Evolutionary conservation across 495 filamentous ascomycete genomes (phyloP), one percentile per base, ranked within the genome.

Genomic region (Annulohypoxylon bovei): DNA sequence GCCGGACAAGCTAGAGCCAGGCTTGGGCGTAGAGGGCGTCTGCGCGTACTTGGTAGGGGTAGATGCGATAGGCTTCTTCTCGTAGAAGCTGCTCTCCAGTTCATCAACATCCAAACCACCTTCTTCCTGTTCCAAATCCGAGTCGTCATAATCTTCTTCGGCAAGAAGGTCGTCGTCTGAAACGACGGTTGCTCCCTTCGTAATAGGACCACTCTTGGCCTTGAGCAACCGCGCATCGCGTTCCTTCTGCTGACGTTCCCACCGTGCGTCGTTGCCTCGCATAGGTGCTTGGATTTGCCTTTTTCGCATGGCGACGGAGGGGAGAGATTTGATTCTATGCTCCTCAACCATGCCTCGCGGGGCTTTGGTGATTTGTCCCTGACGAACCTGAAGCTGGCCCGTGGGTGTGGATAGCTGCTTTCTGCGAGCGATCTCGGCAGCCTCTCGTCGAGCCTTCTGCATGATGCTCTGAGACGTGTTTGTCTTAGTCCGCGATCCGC

Each of bases 331-430:
- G 9, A 77, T 76, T 2, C 78, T 68, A 16, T 74, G 62, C 12
- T 80, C 79, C 37, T 78, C 68, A 0, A 79, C 18, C 81, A 84
- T 80, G 22, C 69, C 68, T 2, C 63, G 33, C 11, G 83, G 83
- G 0, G 81, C 82, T 27, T 64, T 71, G 5, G 37, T 70, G 40
- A 85, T 70, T 59, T 81, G 75, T 12, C 76, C 72, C 6, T 63
- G 60, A 37, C 32, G 52, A 1, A 78, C 73, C 1, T 46, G 53
- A 0, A 74, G 61, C 47, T 67, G 61, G 27, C 75, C 73, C 0
- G 71, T 71, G 1, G 72, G 67, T 1, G 73, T 77, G 27, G 65
- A 30, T 33, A 77, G 70, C 11, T 69, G 67, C 54, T 76, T 73
- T 57, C 69, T 57, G 33, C 53, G 59, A 30, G 50, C 42, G 12